These are phyloP conservation scores for Carex arenaria DNA, from an alignment of 202 grass and related monocot species.

Conservation along the genomic window DNA sequence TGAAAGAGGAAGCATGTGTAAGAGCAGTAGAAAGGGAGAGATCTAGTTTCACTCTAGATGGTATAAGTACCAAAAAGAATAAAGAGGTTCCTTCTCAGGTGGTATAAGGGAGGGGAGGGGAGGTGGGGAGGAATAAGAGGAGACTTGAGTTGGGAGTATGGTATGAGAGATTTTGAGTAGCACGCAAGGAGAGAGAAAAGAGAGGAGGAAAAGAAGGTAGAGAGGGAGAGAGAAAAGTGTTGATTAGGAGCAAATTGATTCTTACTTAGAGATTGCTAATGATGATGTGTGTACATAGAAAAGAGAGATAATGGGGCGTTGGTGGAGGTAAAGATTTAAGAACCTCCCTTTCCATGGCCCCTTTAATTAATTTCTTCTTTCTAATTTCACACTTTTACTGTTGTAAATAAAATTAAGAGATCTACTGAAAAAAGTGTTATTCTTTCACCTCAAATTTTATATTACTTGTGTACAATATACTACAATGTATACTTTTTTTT, in stretches of 20 bases:
- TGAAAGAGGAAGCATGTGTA: slow-evolving; percentile 20
- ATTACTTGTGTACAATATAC: not conserved
- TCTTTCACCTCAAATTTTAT: not conserved
- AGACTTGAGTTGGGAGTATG: slow-evolving; percentile 87
- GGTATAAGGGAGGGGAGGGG: slow-evolving; percentile 26
- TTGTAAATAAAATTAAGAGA: slow-evolving; percentile 18
- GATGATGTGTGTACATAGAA: not conserved
- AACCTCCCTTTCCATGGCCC: not conserved
- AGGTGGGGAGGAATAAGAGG: slow-evolving; percentile 66
- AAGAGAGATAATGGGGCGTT: not conserved
- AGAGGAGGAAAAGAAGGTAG: slow-evolving; percentile 41
- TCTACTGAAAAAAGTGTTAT: not conserved
- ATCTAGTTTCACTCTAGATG: slow-evolving; percentile 18
- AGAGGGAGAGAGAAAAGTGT: slow-evolving; percentile 37
- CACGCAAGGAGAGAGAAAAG: slow-evolving; percentile 49
- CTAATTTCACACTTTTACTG: slow-evolving; percentile 12
- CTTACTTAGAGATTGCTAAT: slow-evolving; percentile 6
- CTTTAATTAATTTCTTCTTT: not conserved
- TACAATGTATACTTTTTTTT: too few relatives aligned
- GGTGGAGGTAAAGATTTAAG: slow-evolving; percentile 1
- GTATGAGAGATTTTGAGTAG: slow-evolving; percentile 58
- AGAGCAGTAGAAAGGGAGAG: slow-evolving; percentile 46
- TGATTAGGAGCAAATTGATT: slow-evolving; percentile 2
- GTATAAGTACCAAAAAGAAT: slow-evolving; percentile 68
- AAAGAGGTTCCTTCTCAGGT: slow-evolving; percentile 54